These are phyloP conservation scores for Suillus discolor DNA, from an alignment of 768 basidiomycete species.

Conservation along the genomic window DNA sequence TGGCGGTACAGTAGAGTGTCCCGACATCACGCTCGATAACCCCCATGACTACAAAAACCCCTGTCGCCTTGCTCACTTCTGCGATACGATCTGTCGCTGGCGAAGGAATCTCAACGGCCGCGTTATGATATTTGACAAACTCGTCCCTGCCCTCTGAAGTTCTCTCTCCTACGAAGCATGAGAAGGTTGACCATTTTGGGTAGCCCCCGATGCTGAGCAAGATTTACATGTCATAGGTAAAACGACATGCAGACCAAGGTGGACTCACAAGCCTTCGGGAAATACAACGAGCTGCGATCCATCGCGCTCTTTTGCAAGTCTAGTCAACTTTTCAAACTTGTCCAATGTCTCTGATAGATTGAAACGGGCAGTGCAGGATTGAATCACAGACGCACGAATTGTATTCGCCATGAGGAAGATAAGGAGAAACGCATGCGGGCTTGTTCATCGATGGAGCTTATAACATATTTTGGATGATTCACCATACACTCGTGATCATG, in stretches of 20 bases:
- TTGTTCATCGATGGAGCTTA: not conserved
- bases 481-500: conserved; percentile 11
- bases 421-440: not conserved
- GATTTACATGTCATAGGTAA: not conserved
- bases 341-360: conserved; percentile 47
- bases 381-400: conserved; percentile 54
- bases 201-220: conserved; percentile 55
- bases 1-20: conserved; percentile 61
- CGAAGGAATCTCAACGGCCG: conserved; percentile 61
- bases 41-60: conserved; percentile 60
- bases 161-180: conserved; percentile 50
- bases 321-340: conserved; percentile 50
- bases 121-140: conserved; percentile 53
- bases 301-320: conserved; percentile 48
- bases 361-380: conserved; percentile 50
- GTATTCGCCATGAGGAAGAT: conserved; percentile 27
- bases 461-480: conserved; percentile 7
- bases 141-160: conserved; percentile 56
- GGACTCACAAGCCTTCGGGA: conserved; percentile 58
- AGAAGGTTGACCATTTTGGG: conserved; percentile 54
- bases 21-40: conserved; percentile 61
- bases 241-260: not conserved
- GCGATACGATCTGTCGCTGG: conserved; percentile 50
- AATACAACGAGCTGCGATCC: conserved; percentile 52
- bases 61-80: conserved; percentile 46